Base-by-base conservation (phyloP, 2,329 filamentous ascomycete genomes). In the Neofusicoccum sp. region DNA sequence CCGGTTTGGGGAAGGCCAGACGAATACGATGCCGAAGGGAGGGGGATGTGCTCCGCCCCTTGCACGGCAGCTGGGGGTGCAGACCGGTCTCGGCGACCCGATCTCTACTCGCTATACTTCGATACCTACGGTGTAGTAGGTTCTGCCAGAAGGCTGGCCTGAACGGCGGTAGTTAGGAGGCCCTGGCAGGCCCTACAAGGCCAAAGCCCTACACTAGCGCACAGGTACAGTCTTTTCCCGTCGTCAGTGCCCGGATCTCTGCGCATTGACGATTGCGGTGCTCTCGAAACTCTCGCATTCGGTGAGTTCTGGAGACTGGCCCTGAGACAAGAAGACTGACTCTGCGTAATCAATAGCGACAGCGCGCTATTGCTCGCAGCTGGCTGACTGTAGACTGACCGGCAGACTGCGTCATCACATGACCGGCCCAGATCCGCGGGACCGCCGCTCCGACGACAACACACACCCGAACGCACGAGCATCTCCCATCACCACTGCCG, bases 21-120 rank as follows among this genome's bases (percentile, higher is more conserved):
- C 51, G 51, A 56, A 56, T 56, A 56, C 51, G 51, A 56, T 41
- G 38, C n/a, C 20, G 51, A 56, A 24, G 38, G 8, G 45, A 48
- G 45, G 38, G 38, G 51, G 51, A 43, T 43, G 41, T 43, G 8
- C 51, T 38, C 36, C n/a, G 20, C 38, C 38, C 48, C 16, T 43
- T n/a, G 20, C 38, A 14, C 30, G 51, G 51, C 51, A 28, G 24
- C n/a, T 24, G 34, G 49, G 49, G 49, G 36, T n/a, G n/a, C n/a
- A n/a, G n/a, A n/a, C n/a, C n/a, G n/a, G n/a, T 12, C 40, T 43
- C 40, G 40, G 24, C 24, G 40, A 20, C 16, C 40, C 40, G 20
- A 24, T 43, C 40, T 43, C 40, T 4, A 7, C n/a, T 43, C 45
- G 30, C 30, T 48, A 16, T 11, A 48, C 28, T 20, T 33, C 28